Conservation (phyloP, 1,139 yeast genomes). For the Geotrichum cucujoidarum region DNA sequence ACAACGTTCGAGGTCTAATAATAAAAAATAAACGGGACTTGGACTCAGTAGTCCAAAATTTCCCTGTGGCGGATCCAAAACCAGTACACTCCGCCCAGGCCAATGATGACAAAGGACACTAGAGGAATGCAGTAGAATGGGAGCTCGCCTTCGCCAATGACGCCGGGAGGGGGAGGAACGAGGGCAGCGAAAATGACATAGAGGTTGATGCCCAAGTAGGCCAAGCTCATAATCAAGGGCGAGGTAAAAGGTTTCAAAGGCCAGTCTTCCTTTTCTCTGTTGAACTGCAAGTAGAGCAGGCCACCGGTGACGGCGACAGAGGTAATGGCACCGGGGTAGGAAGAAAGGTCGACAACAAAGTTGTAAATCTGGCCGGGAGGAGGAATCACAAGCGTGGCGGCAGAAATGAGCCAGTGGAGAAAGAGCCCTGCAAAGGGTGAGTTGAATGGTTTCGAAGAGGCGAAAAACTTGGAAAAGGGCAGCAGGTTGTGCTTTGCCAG, state of each 20-base stretch:
- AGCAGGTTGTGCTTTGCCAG: constrained; percentile 67
- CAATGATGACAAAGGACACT: constrained; percentile 47
- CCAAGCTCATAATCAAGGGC: constrained; percentile 30
- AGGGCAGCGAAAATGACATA: constrained; percentile 56
- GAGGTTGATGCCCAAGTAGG: constrained; percentile 48
- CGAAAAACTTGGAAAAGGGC: constrained; percentile 59
- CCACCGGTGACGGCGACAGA: constrained; percentile 69
- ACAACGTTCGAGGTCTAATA: too few species aligned
- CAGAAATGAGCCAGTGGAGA: constrained; percentile 49
- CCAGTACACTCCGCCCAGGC: constrained; percentile 47
- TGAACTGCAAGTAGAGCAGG: constrained; percentile 59
- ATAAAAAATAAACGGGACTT: too few species aligned
- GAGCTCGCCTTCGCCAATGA: constrained; percentile 30
- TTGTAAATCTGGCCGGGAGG: constrained; percentile 80
- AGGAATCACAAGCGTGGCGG: constrained; percentile 51
- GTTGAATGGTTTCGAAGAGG: constrained; percentile 48
- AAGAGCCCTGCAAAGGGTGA: constrained; percentile 50
- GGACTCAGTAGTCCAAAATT: too few species aligned
- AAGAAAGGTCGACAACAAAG: constrained; percentile 66
- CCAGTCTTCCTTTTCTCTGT: constrained; percentile 52
- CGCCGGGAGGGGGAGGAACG: constrained; percentile 44
- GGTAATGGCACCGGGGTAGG: constrained; percentile 67
- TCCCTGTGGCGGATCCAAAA: constrained; percentile 22
- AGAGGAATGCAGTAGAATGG: constrained; percentile 59
- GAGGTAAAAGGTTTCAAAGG: constrained; percentile 27